Percentiles rank a stretch among this genome's conserved stretches.
Conservation (phyloP, 1,139 yeast species). For the Geotrichum restrictum region DNA sequence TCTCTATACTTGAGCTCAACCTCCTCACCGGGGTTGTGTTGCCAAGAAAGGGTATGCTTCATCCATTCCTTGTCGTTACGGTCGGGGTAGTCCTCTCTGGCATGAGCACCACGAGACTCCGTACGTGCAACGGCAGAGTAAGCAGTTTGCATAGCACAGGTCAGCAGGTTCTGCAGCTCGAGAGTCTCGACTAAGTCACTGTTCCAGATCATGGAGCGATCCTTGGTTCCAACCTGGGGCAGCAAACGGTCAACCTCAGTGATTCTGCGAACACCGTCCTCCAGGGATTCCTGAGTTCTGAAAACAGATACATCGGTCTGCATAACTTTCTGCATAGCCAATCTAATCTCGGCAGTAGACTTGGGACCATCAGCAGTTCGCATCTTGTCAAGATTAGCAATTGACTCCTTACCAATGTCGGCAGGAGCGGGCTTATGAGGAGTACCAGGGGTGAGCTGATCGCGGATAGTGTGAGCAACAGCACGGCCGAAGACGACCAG, state of each 20-base stretch:
- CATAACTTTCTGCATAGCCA: slow-evolving; percentile 92
- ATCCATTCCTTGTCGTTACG: slow-evolving; percentile 97
- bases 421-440: slow-evolving; percentile 78
- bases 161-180: slow-evolving; percentile 92
- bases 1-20: slow-evolving; percentile 80
- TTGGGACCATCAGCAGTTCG: slow-evolving; percentile 82
- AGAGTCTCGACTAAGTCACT: slow-evolving; percentile 93
- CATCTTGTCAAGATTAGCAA: slow-evolving; percentile 82
- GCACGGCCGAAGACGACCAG: slow-evolving; percentile 98
- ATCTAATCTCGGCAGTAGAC: slow-evolving; percentile 84
- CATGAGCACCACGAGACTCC: slow-evolving; percentile 99
- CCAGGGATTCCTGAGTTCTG: slow-evolving; percentile 89
- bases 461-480: slow-evolving; percentile 87
- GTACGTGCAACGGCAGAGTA: slow-evolving; percentile 89
- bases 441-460: slow-evolving; percentile 78
- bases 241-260: slow-evolving; percentile 70
- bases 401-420: slow-evolving; percentile 82
- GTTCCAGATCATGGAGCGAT: slow-evolving; percentile 98
- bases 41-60: slow-evolving; percentile 97
- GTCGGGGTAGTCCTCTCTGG: slow-evolving; percentile 94
- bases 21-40: slow-evolving; percentile 62
- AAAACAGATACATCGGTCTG: slow-evolving; percentile 96
- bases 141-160: slow-evolving; percentile 97
- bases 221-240: slow-evolving; percentile 75
- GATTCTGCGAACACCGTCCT: slow-evolving; percentile 84